Base-by-base conservation (phyloP, 257 asterid species). In the Craterostigma plantagineum region DNA sequence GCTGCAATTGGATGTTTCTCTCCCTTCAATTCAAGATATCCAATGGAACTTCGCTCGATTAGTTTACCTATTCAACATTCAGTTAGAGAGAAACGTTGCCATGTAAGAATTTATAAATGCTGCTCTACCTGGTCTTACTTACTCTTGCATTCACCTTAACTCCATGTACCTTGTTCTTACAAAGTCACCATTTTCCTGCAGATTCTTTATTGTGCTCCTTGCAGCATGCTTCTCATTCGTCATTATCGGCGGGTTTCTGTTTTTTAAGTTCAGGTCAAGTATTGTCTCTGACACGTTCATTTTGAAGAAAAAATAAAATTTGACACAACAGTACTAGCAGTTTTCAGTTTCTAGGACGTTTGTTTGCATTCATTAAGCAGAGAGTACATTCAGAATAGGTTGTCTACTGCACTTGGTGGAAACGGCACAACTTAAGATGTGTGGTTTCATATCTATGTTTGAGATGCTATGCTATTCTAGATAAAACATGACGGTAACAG, bases 61-160 rank as follows among this genome's bases (percentile, higher is more conserved):
- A 39, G 63, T 75, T 48, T 87, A 87, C 72, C 58, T 87, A 55
- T 82, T 87, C 81, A 79, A 87, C 75, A 69, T 75, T 16, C 98
- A 77, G 58, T 77, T 87, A 8, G 98, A 87, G 73, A 76, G 74
- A 74, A 87, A 82, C 53, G 86, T 87, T 53, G 81, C 92, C 65
- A 76, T 70, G 98, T 87, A 72, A 82, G 98, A 57, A 45, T 41
- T 49, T 46, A 43, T 9, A n/a, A n/a, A 10, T 36, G 40, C 11
- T 12, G 1, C n/a, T n/a, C 14, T 36, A 12, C 4, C 11, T 36
- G 14, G 14, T 9, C 14, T 36, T 10, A n/a, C n/a, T n/a, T n/a
- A 36, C 8, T 36, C 11, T 12, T 36, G 11, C 40, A 36, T 36
- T 36, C 30, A 23, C 30, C 30, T 23, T 23, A 23, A 23, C 30